phyloP scores from a whole-genome alignment of 208 protist species.

The Angomonas deanei region DNA sequence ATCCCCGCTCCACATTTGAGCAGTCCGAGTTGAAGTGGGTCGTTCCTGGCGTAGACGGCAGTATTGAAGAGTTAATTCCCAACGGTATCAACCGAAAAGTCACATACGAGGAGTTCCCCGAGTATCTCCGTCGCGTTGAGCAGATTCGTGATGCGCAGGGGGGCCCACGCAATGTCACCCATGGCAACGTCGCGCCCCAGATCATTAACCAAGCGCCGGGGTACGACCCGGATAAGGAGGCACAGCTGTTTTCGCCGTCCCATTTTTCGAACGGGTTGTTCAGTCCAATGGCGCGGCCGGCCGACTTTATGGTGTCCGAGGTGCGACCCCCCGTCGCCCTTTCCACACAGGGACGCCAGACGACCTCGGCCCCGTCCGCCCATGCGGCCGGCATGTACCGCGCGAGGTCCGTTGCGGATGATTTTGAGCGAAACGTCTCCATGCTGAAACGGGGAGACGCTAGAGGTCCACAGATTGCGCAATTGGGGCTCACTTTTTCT shows the following conservation, averaged over 20 bases:
- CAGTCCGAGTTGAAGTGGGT: conserved; percentile 60
- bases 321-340: conserved; percentile 24
- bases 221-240: conserved; percentile 36
- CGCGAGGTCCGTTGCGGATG: conserved; percentile 13
- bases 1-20: conserved; percentile 33
- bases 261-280: conserved; percentile 44
- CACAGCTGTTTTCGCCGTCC: conserved; percentile 34
- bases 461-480: conserved; percentile 28
- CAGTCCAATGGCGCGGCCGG: conserved; percentile 32
- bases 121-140: conserved; percentile 36
- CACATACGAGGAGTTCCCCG: conserved; percentile 42
- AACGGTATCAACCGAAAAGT: conserved; percentile 42
- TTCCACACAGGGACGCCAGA: background rate
- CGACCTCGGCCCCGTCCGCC: conserved; percentile 3
- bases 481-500: conserved; percentile 68
- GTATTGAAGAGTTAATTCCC: conserved; percentile 58
- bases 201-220: conserved; percentile 25
- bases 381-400: conserved; percentile 3
- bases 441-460: conserved; percentile 33
- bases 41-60: conserved; percentile 36
- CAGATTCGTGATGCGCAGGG: conserved; percentile 31
- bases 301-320: conserved; percentile 18
- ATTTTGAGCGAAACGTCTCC: conserved; percentile 46
- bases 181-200: background rate
- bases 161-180: background rate